Conservation (phyloP, 495 filamentous ascomycete genomes). For the Tuber melanosporum region DNA sequence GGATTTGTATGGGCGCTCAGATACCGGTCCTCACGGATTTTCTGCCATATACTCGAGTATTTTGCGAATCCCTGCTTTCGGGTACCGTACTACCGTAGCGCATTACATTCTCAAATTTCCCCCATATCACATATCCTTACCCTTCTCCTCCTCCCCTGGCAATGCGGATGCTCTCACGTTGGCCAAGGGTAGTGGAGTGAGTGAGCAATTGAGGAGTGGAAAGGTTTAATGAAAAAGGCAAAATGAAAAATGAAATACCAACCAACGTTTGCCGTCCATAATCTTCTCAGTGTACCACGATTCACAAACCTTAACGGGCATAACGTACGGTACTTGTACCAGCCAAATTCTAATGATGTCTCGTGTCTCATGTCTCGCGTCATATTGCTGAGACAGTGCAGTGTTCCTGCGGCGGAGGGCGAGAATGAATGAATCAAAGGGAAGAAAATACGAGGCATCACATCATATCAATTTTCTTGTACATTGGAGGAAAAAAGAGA, state of each 20-base stretch:
- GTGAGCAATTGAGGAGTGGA: background rate
- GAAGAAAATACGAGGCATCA: background rate
- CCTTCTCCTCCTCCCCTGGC: background rate
- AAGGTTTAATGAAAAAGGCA: background rate
- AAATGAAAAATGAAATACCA: background rate
- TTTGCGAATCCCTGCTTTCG: background rate
- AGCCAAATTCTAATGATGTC: background rate
- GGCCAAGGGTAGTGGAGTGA: background rate
- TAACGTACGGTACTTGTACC: no score
- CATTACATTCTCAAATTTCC: constrained; percentile 4
- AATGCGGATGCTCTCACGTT: background rate
- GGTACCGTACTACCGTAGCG: background rate
- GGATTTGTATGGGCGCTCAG: background rate
- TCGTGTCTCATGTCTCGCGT: background rate
- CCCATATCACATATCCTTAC: background rate
- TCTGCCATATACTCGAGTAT: background rate
- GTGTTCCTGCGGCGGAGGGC: background rate
- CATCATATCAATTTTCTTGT: background rate
- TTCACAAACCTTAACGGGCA: background rate
- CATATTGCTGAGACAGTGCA: background rate
- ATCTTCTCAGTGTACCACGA: background rate
- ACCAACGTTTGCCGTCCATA: background rate
- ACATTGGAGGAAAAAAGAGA: background rate
- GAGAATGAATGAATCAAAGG: background rate
- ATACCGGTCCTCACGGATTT: background rate